A percentile compares a stretch with the other conserved stretches of the same genome.
Conservation (phyloP, 169 alveolate species). For the Condylostoma magnum region DNA sequence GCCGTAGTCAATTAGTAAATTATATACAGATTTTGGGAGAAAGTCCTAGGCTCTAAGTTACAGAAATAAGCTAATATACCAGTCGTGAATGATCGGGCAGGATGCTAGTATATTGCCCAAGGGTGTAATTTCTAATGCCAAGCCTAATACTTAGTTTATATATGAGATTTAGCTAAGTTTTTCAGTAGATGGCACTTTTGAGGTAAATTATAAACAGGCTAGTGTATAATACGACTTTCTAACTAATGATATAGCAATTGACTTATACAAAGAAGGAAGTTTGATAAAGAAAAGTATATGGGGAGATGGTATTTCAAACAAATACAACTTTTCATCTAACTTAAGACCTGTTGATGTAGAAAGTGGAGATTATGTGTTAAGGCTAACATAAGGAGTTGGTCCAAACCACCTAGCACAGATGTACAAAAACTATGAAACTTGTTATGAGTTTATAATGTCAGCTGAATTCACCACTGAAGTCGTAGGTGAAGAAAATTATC, state of each 20-base stretch:
- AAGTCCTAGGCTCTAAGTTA: too few relatives aligned
- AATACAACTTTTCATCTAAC: neutral
- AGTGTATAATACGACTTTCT: constrained; percentile 23
- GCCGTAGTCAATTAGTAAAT: constrained; percentile 6
- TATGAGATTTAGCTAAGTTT: neutral
- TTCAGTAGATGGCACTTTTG: neutral
- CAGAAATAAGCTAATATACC: neutral
- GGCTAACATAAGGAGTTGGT: constrained; percentile 15
- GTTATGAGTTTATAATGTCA: neutral
- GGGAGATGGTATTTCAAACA: neutral
- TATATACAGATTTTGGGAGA: too few relatives aligned
- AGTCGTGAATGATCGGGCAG: constrained; percentile 5
- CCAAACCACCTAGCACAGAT: constrained; percentile 5
- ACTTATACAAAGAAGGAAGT: neutral
- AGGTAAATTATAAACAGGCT: neutral
- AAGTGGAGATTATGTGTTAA: constrained; percentile 2
- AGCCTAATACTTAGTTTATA: neutral
- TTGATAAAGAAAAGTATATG: neutral
- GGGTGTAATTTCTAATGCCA: constrained; percentile 19
- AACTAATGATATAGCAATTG: constrained; percentile 14
- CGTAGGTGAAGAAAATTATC: neutral
- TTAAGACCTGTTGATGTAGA: neutral
- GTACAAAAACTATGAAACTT: neutral
- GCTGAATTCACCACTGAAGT: neutral
- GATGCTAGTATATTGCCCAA: constrained; percentile 15